phyloP scores from a whole-genome alignment of 1,139 yeast species.

The Zygoascus sp. region DNA sequence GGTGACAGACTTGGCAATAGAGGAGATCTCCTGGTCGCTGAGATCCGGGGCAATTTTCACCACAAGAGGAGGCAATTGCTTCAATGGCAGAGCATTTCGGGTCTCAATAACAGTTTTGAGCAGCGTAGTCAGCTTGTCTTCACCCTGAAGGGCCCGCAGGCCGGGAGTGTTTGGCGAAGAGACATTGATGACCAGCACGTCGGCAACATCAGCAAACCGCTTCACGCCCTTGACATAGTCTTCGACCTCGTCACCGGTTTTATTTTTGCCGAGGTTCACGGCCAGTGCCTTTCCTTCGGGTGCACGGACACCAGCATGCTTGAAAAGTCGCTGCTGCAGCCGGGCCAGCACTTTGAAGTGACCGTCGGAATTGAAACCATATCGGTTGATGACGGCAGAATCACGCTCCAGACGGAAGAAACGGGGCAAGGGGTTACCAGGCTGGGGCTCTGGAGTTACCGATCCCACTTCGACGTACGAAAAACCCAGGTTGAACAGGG shows the following conservation, averaged over 20 bases:
- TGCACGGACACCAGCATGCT: constrained; percentile 44
- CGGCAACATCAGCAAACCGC: constrained; percentile 77
- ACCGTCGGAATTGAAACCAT: constrained; percentile 92
- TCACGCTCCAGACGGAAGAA: constrained; percentile 82
- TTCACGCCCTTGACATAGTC: constrained; percentile 85
- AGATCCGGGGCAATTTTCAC: constrained; percentile 95
- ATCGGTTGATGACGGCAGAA: constrained; percentile 86
- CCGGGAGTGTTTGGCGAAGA: constrained; percentile 98
- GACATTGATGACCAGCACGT: constrained; percentile 85
- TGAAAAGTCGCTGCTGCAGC: constrained; percentile 54
- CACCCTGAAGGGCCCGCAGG: constrained; percentile 77
- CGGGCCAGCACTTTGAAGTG: constrained; percentile 68
- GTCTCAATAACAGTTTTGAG: constrained; percentile 46
- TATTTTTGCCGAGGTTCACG: constrained; percentile 86
- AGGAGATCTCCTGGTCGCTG: constrained; percentile 70
- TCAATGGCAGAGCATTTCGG: constrained; percentile 32
- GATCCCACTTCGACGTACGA: constrained; percentile 92
- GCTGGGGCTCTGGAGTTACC: constrained; percentile 87
- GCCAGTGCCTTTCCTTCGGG: constrained; percentile 61
- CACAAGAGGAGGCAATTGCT: constrained; percentile 52
- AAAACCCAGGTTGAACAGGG: constrained; percentile 73
- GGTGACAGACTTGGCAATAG: constrained; percentile 79
- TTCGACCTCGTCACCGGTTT: constrained; percentile 79
- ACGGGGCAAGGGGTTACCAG: constrained; percentile 89
- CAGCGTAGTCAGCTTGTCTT: constrained; percentile 62